phyloP scores from a whole-genome alignment of 2,329 filamentous ascomycete species.

The Ilyonectria sp. region DNA sequence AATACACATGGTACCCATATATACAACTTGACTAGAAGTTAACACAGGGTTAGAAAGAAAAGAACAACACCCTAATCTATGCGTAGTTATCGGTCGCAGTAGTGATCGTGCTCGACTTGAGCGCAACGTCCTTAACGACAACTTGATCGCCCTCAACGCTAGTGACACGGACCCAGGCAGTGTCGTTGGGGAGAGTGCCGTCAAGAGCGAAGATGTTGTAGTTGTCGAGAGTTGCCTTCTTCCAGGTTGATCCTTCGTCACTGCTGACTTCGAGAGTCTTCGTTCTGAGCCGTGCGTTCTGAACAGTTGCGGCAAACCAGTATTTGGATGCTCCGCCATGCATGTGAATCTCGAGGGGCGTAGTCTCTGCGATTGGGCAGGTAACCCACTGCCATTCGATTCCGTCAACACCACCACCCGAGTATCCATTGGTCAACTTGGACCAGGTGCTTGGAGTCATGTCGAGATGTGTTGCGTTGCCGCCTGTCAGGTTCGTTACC shows the following conservation, averaged over 20 bases:
- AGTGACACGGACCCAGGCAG: constrained; percentile 11
- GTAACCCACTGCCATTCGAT: constrained; percentile 15
- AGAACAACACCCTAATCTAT: neutral
- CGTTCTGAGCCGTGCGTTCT: constrained; percentile 6
- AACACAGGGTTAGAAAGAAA: neutral
- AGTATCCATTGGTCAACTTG: constrained; percentile 8
- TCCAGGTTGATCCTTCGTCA: constrained; percentile 1
- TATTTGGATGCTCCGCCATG: constrained; percentile 11
- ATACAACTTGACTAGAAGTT: too few relatives aligned
- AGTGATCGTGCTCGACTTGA: constrained; percentile 7
- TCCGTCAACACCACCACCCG: constrained; percentile 8
- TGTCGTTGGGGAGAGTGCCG: constrained; percentile 1
- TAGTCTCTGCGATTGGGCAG: neutral
- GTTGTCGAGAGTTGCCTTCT: neutral
- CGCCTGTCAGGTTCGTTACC: constrained; percentile 9
- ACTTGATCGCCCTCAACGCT: neutral
- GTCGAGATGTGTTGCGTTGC: constrained; percentile 14
- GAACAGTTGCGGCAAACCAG: constrained; percentile 6
- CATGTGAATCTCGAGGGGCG: constrained; percentile 11
- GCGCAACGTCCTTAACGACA: constrained; percentile 4
- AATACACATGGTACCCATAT: too few relatives aligned
- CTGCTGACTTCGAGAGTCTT: constrained; percentile 1
- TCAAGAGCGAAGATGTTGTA: constrained; percentile 10
- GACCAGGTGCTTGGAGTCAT: constrained; percentile 10
- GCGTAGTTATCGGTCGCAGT: neutral